Conservation (phyloP, 2,329 filamentous ascomycete genomes). For the Truncatella angustata region DNA sequence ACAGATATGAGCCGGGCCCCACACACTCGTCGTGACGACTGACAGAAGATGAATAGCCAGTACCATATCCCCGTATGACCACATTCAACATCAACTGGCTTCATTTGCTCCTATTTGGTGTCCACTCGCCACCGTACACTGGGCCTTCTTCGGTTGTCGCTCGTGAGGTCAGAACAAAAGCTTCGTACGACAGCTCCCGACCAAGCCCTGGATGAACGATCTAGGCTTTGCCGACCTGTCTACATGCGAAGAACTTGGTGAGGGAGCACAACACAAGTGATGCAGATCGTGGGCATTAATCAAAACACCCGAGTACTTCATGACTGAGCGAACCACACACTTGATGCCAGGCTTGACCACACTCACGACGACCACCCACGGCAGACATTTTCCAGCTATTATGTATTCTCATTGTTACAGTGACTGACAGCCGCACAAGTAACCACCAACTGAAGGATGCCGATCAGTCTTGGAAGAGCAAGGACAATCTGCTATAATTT, state of each 20-base stretch:
- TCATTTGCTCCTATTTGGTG: conserved; percentile 12
- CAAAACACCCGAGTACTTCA: conserved; percentile 19
- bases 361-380: conserved; percentile 19
- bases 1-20: conserved; percentile 33
- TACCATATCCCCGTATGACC: conserved; percentile 34
- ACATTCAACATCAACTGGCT: conserved; percentile 21
- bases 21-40: conserved; percentile 37
- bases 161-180: conserved; percentile 25
- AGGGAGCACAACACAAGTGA: conserved; percentile 29
- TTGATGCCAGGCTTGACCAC: conserved; percentile 22
- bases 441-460: conserved; percentile 30
- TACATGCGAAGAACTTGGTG: conserved; percentile 33
- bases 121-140: conserved; percentile 25
- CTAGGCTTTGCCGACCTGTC: conserved; percentile 24
- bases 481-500: no score
- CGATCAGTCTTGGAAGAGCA: no score
- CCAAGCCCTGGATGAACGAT: conserved; percentile 15
- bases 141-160: conserved; percentile 28
- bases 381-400: no score
- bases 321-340: conserved; percentile 16
- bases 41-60: conserved; percentile 36
- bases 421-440: conserved; percentile 34
- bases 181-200: conserved; percentile 31
- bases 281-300: conserved; percentile 30
- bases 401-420: conserved; percentile 38